These are phyloP conservation scores for Plasmopara halstedii DNA, from an alignment of 352 stramenopile species.

Conservation along the genomic window DNA sequence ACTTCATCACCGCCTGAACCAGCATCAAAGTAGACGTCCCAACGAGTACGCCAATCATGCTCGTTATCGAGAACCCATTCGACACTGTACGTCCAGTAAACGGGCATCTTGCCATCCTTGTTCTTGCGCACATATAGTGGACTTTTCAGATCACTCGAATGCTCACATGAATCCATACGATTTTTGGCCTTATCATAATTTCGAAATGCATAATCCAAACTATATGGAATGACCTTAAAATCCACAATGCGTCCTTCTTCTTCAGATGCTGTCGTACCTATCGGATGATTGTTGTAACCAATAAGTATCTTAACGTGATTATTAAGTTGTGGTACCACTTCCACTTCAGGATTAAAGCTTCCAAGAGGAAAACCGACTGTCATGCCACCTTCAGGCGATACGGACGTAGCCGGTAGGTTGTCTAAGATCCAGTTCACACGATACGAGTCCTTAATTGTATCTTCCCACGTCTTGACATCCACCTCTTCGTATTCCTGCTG, in stretches of 20 bases:
- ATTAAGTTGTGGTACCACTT: constrained; percentile 90
- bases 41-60: constrained; percentile 96
- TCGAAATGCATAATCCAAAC: constrained; percentile 89
- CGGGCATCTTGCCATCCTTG: constrained; percentile 75
- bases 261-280: constrained; percentile 26
- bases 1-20: constrained; percentile 91
- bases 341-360: constrained; percentile 85
- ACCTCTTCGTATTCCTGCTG: constrained; percentile 89
- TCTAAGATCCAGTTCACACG: constrained; percentile 98
- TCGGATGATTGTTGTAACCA: constrained; percentile 92
- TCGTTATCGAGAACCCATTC: constrained; percentile 93
- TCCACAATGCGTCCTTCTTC: constrained; percentile 96
- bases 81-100: constrained; percentile 97
- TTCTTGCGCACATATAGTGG: constrained; percentile 79
- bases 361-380: constrained; percentile 84
- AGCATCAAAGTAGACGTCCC: constrained; percentile 98
- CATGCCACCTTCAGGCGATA: constrained; percentile 55
- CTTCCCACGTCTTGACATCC: constrained; percentile 86
- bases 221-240: constrained; percentile 97
- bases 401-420: constrained; percentile 91
- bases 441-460: constrained; percentile 95
- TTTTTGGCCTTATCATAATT: constrained; percentile 53
- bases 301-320: constrained; percentile 99
- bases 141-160: constrained; percentile 49
- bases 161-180: constrained; percentile 72